These are phyloP conservation scores for Cryphonectria radicalis DNA, from an alignment of 2,329 filamentous ascomycete species.

Conservation along the genomic window DNA sequence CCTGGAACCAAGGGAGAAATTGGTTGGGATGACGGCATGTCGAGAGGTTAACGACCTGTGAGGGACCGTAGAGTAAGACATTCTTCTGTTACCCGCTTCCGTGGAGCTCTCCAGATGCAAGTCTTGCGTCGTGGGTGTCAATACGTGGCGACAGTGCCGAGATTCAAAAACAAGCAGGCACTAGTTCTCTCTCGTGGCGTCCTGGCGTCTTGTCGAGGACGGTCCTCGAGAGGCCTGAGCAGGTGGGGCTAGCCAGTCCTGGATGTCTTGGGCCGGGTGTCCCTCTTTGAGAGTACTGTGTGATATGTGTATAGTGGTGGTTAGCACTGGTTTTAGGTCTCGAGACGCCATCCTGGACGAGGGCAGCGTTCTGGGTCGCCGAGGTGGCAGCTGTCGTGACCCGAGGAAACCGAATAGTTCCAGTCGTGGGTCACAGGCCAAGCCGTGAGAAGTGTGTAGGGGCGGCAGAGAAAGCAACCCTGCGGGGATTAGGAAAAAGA, in stretches of 20 bases:
- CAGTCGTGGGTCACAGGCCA: neutral
- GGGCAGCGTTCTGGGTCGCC: neutral
- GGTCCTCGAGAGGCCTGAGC: conserved; percentile 22
- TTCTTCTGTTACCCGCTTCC: conserved; percentile 10
- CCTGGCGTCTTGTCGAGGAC: conserved; percentile 23
- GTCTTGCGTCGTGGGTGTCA: conserved; percentile 5
- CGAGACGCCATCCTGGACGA: neutral
- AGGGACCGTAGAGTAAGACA: conserved; percentile 27
- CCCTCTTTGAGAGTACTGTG: neutral
- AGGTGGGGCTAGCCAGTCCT: conserved; percentile 20
- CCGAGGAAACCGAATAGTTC: conserved; percentile 3
- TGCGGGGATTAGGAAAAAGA: conserved; percentile 8
- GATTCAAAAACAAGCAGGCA: conserved; percentile 19
- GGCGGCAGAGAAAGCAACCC: neutral
- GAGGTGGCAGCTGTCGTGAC: conserved; percentile 5
- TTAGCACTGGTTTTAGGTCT: neutral
- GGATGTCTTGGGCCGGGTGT: neutral
- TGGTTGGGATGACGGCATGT: conserved; percentile 13
- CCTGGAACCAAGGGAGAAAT: neutral
- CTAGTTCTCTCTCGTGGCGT: conserved; percentile 23
- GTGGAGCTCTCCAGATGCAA: conserved; percentile 19
- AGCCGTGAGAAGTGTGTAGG: conserved; percentile 1
- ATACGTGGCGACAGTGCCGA: conserved; percentile 18
- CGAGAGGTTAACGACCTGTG: conserved; percentile 17
- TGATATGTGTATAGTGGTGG: neutral